These are phyloP conservation scores for Symbiodinium pilosum DNA, from an alignment of 73 alveolate species.

Conservation along the genomic window DNA sequence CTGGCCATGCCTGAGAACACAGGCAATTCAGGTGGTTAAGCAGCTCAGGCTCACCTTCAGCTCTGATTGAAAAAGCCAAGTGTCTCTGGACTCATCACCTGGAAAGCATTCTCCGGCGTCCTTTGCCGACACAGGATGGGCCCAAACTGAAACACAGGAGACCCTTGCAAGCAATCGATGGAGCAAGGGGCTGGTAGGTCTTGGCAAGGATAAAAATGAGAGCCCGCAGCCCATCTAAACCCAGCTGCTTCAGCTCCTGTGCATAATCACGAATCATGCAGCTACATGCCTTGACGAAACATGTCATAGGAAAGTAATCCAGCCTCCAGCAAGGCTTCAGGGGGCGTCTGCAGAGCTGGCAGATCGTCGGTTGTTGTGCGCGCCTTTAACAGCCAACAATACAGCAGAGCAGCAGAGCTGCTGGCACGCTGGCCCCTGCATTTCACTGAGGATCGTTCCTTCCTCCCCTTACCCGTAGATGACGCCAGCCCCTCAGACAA, in stretches of 20 bases:
- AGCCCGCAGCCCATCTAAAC: constrained; percentile 56
- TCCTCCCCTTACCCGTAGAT: neutral
- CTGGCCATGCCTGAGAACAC: constrained; percentile 63
- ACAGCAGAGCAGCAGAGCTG: neutral
- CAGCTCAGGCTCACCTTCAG: neutral
- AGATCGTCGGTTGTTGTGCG: neutral
- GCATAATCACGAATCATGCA: neutral
- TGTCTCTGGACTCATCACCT: constrained; percentile 45
- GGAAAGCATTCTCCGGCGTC: constrained; percentile 86
- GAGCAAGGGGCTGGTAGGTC: constrained; percentile 16
- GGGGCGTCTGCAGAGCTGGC: neutral
- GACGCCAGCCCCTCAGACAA: neutral
- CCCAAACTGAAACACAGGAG: too few relatives aligned
- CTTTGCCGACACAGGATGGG: constrained; percentile 9
- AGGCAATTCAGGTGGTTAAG: too few relatives aligned
- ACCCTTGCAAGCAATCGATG: too few relatives aligned
- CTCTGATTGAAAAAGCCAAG: neutral
- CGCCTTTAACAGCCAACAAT: neutral
- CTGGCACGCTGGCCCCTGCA: neutral
- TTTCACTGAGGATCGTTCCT: neutral
- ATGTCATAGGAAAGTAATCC: too few relatives aligned
- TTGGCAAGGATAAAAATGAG: constrained; percentile 82
- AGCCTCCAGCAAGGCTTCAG: neutral
- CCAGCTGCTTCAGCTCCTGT: constrained; percentile 74
- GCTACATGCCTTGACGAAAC: too few relatives aligned